Evolutionary conservation across 1,284 basidiomycete genomes (phyloP).

Genomic region (Rhodotorula mucilaginosa): DNA sequence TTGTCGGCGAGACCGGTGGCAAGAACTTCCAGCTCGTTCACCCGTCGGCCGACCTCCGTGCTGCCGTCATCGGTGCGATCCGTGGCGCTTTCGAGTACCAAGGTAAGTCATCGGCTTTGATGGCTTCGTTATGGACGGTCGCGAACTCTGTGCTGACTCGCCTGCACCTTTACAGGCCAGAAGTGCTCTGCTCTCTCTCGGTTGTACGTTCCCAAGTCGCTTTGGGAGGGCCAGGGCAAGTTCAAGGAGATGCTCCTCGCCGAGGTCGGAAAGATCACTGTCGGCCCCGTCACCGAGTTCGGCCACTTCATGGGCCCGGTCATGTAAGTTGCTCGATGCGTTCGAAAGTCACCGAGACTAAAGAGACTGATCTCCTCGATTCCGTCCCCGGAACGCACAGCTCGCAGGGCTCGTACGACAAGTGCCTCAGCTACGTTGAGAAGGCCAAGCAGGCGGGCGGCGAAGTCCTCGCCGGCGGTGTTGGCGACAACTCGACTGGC

Average conservation of each 20-base stretch:
- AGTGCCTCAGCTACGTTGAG: conserved; percentile 77
- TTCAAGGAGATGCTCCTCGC: conserved; percentile 78
- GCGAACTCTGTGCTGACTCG: background rate
- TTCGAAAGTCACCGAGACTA: background rate
- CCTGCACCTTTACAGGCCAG: conserved; percentile 60
- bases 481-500: conserved; percentile 79
- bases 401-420: conserved; percentile 80
- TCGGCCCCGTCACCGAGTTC: conserved; percentile 76
- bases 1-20: conserved; percentile 90
- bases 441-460: conserved; percentile 86
- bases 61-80: conserved; percentile 84
- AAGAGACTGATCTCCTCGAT: background rate
- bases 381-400: conserved; percentile 49
- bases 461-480: conserved; percentile 83
- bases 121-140: too few species aligned
- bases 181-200: conserved; percentile 96
- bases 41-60: conserved; percentile 76
- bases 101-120: conserved; percentile 54
- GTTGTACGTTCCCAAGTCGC: conserved; percentile 79
- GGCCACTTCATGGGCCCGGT: conserved; percentile 92
- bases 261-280: conserved; percentile 77
- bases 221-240: conserved; percentile 65
- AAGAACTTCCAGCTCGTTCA: conserved; percentile 99
- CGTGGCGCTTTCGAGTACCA: conserved; percentile 95
- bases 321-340: conserved; percentile 60